phyloP scores from a whole-genome alignment of 192 early-diverging fungal species.

The Coemansia sp. region DNA sequence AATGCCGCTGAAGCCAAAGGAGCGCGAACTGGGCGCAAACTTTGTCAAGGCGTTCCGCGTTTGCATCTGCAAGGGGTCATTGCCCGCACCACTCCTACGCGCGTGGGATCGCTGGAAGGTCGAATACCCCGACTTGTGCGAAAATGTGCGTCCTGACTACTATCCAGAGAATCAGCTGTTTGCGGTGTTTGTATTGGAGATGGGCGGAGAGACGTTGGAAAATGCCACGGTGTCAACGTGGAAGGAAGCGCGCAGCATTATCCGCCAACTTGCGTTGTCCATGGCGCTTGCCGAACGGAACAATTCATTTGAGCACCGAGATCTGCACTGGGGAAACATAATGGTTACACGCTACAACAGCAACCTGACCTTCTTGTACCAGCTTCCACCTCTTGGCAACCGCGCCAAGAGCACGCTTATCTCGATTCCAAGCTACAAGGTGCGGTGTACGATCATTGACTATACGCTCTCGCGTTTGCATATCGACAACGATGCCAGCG shows the following conservation, averaged over 20 bases:
- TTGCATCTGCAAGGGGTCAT: conserved; percentile 66
- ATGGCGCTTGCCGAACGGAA: conserved; percentile 61
- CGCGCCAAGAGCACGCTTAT: conserved; percentile 46
- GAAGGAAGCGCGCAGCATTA: conserved; percentile 64
- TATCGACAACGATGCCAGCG: conserved; percentile 45
- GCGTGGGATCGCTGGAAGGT: conserved; percentile 72
- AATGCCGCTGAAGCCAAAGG: conserved; percentile 43
- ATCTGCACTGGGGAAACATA: conserved; percentile 76
- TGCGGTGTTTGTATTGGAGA: conserved; percentile 67
- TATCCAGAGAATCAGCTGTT: conserved; percentile 70
- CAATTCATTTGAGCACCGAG: conserved; percentile 66
- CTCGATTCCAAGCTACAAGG: conserved; percentile 61
- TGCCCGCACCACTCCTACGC: conserved; percentile 64
- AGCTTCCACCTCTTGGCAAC: conserved; percentile 39
- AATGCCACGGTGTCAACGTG: conserved; percentile 58
- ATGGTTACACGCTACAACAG: conserved; percentile 58
- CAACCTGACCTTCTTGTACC: conserved; percentile 52
- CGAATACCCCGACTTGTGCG: conserved; percentile 59
- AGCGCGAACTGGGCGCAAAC: conserved; percentile 45
- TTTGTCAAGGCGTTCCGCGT: conserved; percentile 60
- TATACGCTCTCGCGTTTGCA: conserved; percentile 70
- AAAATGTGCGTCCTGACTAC: conserved; percentile 75
- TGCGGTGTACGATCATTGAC: conserved; percentile 70
- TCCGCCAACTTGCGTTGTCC: conserved; percentile 66
- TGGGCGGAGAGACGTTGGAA: conserved; percentile 74